Percentiles rank a stretch among this genome's conserved stretches.
phyloP scores from a whole-genome alignment of 2,329 filamentous ascomycete genomes.

The Zymoseptoria crescenta region DNA sequence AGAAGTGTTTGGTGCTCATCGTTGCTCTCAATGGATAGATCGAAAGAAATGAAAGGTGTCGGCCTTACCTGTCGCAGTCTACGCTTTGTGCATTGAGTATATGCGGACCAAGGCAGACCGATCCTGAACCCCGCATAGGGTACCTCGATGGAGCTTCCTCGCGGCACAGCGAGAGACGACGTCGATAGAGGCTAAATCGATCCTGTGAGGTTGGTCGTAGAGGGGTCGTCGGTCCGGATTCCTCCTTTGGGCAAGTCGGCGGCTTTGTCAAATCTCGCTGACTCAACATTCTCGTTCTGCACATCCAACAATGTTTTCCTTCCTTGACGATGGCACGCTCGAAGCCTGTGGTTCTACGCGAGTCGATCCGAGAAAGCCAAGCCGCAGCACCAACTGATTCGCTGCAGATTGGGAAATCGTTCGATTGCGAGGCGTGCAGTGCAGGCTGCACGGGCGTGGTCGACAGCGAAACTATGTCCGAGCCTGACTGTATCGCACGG shows the following conservation, averaged over 20 bases:
- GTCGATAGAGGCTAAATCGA: background rate
- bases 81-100: background rate
- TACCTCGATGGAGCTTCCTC: background rate
- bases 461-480: too few relatives aligned
- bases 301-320: too few relatives aligned
- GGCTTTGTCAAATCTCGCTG: background rate
- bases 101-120: background rate
- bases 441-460: too few relatives aligned
- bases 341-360: too few relatives aligned
- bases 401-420: too few relatives aligned
- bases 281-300: background rate
- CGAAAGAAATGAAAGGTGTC: background rate
- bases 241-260: background rate
- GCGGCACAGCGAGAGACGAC: background rate
- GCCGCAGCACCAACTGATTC: too few relatives aligned
- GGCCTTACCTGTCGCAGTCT: background rate
- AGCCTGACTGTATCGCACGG: too few relatives aligned
- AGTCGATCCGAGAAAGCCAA: too few relatives aligned
- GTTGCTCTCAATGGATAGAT: slow-evolving; percentile 6
- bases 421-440: too few relatives aligned
- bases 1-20: slow-evolving; percentile 51
- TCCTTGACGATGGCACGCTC: too few relatives aligned
- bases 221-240: background rate
- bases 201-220: background rate
- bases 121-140: background rate